Conservation (phyloP, 305 asterid species). For the Stenogyne calaminthoides region DNA sequence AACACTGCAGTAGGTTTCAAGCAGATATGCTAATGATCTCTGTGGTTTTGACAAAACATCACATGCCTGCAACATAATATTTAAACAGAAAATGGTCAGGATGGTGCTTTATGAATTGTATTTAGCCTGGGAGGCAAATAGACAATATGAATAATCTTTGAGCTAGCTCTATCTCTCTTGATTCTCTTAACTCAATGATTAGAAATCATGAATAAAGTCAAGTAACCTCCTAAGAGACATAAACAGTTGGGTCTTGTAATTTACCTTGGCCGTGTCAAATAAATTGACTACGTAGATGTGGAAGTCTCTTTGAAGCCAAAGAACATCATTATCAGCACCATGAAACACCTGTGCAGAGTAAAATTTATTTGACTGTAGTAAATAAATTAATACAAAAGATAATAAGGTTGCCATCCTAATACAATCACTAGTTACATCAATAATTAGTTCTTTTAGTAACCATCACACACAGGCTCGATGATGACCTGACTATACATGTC, state of each 20-base stretch:
- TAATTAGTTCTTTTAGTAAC: background rate
- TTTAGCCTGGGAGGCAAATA: slow-evolving; percentile 8
- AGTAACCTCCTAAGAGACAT: background rate
- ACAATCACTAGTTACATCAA: background rate
- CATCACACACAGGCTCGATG: background rate
- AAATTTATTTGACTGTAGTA: slow-evolving; percentile 9
- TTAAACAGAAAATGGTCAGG: slow-evolving; percentile 25
- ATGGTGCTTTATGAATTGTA: slow-evolving; percentile 8
- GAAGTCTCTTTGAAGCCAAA: slow-evolving; percentile 98
- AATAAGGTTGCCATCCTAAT: slow-evolving; percentile 7
- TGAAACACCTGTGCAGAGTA: slow-evolving; percentile 76
- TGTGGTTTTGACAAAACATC: slow-evolving; percentile 87
- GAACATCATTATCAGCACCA: slow-evolving; percentile 96
- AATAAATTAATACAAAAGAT: slow-evolving; percentile 12
- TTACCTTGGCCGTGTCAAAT: slow-evolving; percentile 97
- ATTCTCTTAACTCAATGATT: slow-evolving; percentile 22
- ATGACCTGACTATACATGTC: background rate
- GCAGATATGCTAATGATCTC: slow-evolving; percentile 93
- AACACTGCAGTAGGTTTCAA: slow-evolving; percentile 75
- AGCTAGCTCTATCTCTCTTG: background rate
- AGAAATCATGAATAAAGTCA: slow-evolving; percentile 22
- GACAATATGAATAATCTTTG: background rate
- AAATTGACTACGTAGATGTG: slow-evolving; percentile 91
- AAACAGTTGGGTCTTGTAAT: slow-evolving; percentile 4
- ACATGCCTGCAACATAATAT: slow-evolving; percentile 73